Base-by-base conservation (phyloP, 306 rosid species). In the Cicer judaicum region DNA sequence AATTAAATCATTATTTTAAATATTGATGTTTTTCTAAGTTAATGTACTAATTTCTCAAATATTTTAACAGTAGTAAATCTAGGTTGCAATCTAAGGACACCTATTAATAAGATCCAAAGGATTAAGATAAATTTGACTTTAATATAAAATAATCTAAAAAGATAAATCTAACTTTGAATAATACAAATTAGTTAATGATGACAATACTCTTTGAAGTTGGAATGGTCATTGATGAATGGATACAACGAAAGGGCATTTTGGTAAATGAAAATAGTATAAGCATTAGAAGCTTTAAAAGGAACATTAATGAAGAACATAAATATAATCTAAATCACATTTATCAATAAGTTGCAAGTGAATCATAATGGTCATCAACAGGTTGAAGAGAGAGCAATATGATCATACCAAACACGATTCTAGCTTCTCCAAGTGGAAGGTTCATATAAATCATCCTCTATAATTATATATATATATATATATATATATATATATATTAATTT, bases 391-490 rank as follows among this genome's bases (percentile, higher is more conserved):
- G 72, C 83, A 88, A 43, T 89, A 84, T 76, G 67, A 76, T 47
- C 83, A 86, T 74, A 91, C 97, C 9, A 90, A 88, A 44, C 93
- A 93, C 77, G 96, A 84, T 63, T 59, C 87, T 41, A 49, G 8
- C 47, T 93, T 93, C 85, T 87, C 90, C 62, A 49, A 50, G 1
- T 93, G 98, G 97, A 76, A 93, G 98, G 98, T 88, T 62, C 61
- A 18, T 74, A 50, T 79, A 39, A 16, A 52, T 52, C 47, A 7
- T n/a, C 48, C 18, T 41, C 24, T 47, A 4, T 21, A 19, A 0
- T 2, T 21, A 1, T 21, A 1, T 18, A 0, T 18, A 18, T 18
- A 18, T 18, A 18, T 18, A 18, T 18, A 18, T 18, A 18, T 18
- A 18, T 18, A 0, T 19, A 0, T 21, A 21, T 21, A 46, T 10